phyloP scores from a whole-genome alignment of 345 rosid genomes.

The Cardamine occulta region DNA sequence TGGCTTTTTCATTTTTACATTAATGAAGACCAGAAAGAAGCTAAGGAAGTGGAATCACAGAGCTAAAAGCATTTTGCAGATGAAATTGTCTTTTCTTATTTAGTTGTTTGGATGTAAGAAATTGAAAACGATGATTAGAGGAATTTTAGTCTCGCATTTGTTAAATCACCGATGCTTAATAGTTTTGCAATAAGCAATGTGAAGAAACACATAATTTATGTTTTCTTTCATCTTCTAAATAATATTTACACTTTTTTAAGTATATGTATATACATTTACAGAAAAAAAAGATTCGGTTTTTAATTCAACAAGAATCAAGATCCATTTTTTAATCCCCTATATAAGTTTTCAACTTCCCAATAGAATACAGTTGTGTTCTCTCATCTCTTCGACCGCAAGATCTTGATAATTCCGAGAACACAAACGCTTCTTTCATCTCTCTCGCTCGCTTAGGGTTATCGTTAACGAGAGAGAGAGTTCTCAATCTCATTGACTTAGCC shows the following conservation, averaged over 20 bases:
- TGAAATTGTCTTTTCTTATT: constrained; percentile 27
- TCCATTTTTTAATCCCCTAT: not conserved
- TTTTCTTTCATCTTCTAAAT: constrained; percentile 8
- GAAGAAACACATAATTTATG: constrained; percentile 15
- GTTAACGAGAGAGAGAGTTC: constrained; percentile 24
- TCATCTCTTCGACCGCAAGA: constrained; percentile 22
- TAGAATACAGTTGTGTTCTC: constrained; percentile 17
- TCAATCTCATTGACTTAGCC: constrained; percentile 17
- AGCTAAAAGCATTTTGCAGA: constrained; percentile 35
- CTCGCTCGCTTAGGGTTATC: constrained; percentile 35
- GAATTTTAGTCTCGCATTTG: constrained; percentile 34
- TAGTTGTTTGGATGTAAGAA: constrained; percentile 40
- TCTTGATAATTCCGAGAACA: constrained; percentile 30
- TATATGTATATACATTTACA: not conserved
- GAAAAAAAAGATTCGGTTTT: constrained; percentile 2
- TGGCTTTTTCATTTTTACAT: constrained; percentile 21
- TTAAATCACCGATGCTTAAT: constrained; percentile 9
- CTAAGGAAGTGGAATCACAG: constrained; percentile 20
- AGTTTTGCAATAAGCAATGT: constrained; percentile 42
- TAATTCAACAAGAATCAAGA: constrained; percentile 27
- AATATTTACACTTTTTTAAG: not conserved
- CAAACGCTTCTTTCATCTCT: constrained; percentile 29
- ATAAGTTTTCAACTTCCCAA: constrained; percentile 20
- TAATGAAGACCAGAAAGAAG: constrained; percentile 31
- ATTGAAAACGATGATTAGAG: constrained; percentile 35